Base-by-base conservation (phyloP, 768 basidiomycete species). In the Suillus luteus region DNA sequence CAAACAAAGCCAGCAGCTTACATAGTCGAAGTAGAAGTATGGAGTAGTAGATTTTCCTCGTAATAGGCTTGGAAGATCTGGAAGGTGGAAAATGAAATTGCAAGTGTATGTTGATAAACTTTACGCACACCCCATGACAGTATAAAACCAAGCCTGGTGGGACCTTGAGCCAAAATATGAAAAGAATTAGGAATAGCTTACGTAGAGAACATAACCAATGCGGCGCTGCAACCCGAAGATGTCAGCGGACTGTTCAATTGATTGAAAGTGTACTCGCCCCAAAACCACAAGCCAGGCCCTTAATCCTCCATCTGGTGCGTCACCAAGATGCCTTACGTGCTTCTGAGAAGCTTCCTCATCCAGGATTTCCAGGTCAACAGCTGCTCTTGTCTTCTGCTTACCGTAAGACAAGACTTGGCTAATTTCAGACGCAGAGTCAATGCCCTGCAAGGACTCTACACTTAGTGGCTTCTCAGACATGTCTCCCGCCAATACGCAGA, bases 1-100 rank as follows among this genome's bases (percentile, higher is more conserved):
- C 27, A 7, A 38, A 27, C 11, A 7, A 41, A 12, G 17, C 1
- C 41, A 12, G 5, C 38, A 17, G 81, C 52, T 64, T 70, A 89
- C 89, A 91, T 91, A 22, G 73, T 81, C 12, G 90, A 92, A 4
- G 89, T 81, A 5, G 83, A 80, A 1, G 81, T 78, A 41, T 80
- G 67, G 1, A 68, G 74, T 27, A 91, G 77, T 6, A 89, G 35
- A 1, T 77, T 80, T 37, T 81, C 74, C 67, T 89, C 80, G 66
- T 93, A 92, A 69, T 90, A 89, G 8, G 81, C 81, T 79, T 93
- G 91, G 71, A 92, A 92, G 31, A 86, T 80, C 89, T 91, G 59
- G 14, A 37, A 22, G 55, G 19, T 1, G 44, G 48, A 12, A 35
- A 27, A 33, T 44, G 52, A 33, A 67, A 33, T 22, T 35, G 6